These are phyloP conservation scores for Mollisia scopiformis DNA, from an alignment of 2,329 filamentous ascomycete species.

Conservation along the genomic window DNA sequence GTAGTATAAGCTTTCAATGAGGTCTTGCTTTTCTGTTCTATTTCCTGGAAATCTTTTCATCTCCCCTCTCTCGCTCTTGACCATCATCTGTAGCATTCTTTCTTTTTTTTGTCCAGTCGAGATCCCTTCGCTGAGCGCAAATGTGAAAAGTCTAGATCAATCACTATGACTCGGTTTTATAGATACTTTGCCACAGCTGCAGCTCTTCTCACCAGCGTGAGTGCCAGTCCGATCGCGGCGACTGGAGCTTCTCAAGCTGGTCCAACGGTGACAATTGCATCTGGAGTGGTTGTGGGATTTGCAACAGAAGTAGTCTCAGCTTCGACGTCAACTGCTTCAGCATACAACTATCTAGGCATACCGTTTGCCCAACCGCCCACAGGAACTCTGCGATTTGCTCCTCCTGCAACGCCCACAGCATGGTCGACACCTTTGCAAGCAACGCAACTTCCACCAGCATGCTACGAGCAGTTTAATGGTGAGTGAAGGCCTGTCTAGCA, in stretches of 20 bases:
- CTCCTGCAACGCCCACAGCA: slow-evolving; percentile 36
- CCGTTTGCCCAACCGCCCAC: slow-evolving; percentile 41
- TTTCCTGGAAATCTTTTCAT: not conserved
- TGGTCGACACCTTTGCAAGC: slow-evolving; percentile 11
- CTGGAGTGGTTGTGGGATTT: not conserved
- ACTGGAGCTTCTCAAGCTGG: slow-evolving; percentile 34
- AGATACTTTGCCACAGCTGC: not conserved
- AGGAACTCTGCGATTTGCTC: slow-evolving; percentile 30
- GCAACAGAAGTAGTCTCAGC: not conserved
- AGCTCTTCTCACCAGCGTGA: not conserved
- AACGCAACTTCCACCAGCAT: slow-evolving; percentile 8
- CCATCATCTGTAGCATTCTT: not conserved
- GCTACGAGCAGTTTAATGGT: slow-evolving; percentile 14
- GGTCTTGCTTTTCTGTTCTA: not conserved
- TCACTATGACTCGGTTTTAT: not conserved
- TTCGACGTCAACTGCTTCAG: slow-evolving; percentile 1
- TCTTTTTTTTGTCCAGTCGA: not conserved
- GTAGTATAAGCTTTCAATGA: not conserved
- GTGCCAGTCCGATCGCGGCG: not conserved
- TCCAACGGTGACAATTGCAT: not conserved
- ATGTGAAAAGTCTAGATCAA: not conserved
- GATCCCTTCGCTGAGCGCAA: not conserved
- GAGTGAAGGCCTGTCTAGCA: not conserved
- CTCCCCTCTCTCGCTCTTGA: not conserved
- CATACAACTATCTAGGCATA: slow-evolving; percentile 39